Base-by-base conservation (phyloP, 2,329 filamentous ascomycete genomes). In the Monilinia polystroma region DNA sequence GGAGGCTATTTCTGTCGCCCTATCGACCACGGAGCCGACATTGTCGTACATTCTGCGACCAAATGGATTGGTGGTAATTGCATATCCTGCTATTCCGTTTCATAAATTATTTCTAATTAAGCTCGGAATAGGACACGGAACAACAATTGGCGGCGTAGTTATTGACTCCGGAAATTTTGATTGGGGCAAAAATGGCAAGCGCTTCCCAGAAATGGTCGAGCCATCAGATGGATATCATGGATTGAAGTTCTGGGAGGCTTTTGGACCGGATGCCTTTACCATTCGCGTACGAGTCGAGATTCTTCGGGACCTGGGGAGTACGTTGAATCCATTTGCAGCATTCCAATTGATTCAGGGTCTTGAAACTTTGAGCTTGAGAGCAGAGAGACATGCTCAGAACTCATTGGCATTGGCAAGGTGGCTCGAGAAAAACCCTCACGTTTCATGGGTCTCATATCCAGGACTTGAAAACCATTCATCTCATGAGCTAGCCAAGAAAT, bases 141-240 rank as follows among this genome's bases (percentile, higher is more conserved):
- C 93, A 45, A 97, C 93, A 38, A 90, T 97, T 72, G 93, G 85
- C 66, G 93, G 93, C 69, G 85, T 97, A 57, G 85, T 97, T 43
- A 82, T 97, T 71, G 93, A 97, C 80, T 86, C 89, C 71, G 93
- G 93, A 74, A 95, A 92, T 77, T 97, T 97, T 76, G 90, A 96
- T 82, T 97, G 94, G 94, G 91, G 90, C 73, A 90, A 90, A 79
- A 80, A 97, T 77, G 89, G 83, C 60, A 86, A 86, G 73, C 89
- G 93, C n/a, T 98, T 98, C 83, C 94, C 94, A 2, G 91, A 97
- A 78, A 93, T 98, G 82, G 86, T 91, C 72, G 92, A 98, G 79
- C 94, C 90, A 0, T 88, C 90, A 0, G 89, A 90, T 65, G 93
- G 93, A 64, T 97, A 96, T 82, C 93, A 97, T 80, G 93, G 93